Percentiles rank a stretch among this genome's conserved stretches.
These are phyloP conservation scores for Quercus variabilis DNA, from an alignment of 306 rosid species.

Conservation along the genomic window DNA sequence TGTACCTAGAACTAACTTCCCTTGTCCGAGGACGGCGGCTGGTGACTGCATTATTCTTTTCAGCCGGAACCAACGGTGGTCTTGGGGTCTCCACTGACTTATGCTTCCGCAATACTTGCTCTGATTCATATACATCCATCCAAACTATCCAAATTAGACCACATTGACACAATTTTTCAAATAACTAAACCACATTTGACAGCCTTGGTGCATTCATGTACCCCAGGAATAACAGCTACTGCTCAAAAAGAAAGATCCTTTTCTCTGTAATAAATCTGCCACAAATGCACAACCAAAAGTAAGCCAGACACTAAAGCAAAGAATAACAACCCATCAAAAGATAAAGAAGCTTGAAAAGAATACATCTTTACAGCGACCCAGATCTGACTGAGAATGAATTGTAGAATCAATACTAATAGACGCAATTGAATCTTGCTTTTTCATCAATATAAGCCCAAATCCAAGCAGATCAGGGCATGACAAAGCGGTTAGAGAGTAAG, in stretches of 20 bases:
- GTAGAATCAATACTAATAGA: constrained; percentile 31
- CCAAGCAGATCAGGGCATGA: constrained; percentile 54
- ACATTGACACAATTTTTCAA: constrained; percentile 63
- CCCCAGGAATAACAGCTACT: constrained; percentile 40
- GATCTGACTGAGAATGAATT: constrained; percentile 51
- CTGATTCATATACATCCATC: constrained; percentile 87
- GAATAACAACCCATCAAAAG: constrained; percentile 44
- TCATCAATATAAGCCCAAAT: constrained; percentile 37
- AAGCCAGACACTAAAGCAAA: constrained; percentile 46
- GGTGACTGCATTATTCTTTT: constrained; percentile 66
- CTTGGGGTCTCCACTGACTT: constrained; percentile 48
- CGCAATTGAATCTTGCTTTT: constrained; percentile 41
- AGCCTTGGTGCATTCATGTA: constrained; percentile 35
- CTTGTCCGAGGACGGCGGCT: constrained; percentile 45
- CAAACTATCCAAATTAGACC: constrained; percentile 69
- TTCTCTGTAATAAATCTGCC: constrained; percentile 70
- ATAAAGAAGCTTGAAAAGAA: constrained; percentile 27
- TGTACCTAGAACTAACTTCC: constrained; percentile 69
- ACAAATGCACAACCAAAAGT: constrained; percentile 46
- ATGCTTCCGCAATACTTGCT: constrained; percentile 57
- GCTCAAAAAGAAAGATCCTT: constrained; percentile 61
- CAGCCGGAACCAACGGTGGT: constrained; percentile 68
- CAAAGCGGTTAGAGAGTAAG: constrained; percentile 39
- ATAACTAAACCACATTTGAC: constrained; percentile 36
- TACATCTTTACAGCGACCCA: constrained; percentile 68